Conservation (phyloP, 1,139 yeast species). For the Torulaspora globosa region DNA sequence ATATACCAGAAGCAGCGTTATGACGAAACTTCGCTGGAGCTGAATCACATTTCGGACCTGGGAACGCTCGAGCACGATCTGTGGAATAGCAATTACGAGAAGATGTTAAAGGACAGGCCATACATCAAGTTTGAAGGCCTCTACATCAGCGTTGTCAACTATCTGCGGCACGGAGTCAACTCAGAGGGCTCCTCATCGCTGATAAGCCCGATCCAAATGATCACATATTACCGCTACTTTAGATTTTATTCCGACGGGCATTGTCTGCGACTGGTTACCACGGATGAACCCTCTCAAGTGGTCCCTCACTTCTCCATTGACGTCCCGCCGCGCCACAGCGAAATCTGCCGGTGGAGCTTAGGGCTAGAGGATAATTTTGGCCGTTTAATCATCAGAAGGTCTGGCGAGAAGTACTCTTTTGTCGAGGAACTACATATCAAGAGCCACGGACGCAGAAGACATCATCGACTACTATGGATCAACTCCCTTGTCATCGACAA, state of each 20-base stretch:
- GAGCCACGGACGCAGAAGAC: slow-evolving; percentile 54
- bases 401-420: slow-evolving; percentile 59
- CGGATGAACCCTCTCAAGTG: slow-evolving; percentile 60
- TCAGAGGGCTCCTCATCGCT: slow-evolving; percentile 64
- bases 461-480: slow-evolving; percentile 66
- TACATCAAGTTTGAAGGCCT: slow-evolving; percentile 76
- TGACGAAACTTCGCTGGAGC: slow-evolving; percentile 40
- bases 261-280: slow-evolving; percentile 61
- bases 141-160: slow-evolving; percentile 80
- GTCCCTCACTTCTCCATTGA: slow-evolving; percentile 50
- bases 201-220: slow-evolving; percentile 72
- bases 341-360: slow-evolving; percentile 49
- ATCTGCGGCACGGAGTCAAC: slow-evolving; percentile 73
- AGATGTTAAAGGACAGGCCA: slow-evolving; percentile 57
- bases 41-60: slow-evolving; percentile 42
- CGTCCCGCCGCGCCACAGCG: slow-evolving; percentile 35
- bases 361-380: slow-evolving; percentile 48
- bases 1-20: slow-evolving; percentile 58
- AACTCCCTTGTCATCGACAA: slow-evolving; percentile 54
- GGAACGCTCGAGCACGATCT: slow-evolving; percentile 44
- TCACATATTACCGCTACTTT: slow-evolving; percentile 81
- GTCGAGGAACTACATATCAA: slow-evolving; percentile 57
- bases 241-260: slow-evolving; percentile 79
- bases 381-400: slow-evolving; percentile 53
- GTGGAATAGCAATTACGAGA: slow-evolving; percentile 52